Evolutionary conservation across 2,329 filamentous ascomycete genomes (phyloP).

Genomic region (Hypoxylon sp.): DNA sequence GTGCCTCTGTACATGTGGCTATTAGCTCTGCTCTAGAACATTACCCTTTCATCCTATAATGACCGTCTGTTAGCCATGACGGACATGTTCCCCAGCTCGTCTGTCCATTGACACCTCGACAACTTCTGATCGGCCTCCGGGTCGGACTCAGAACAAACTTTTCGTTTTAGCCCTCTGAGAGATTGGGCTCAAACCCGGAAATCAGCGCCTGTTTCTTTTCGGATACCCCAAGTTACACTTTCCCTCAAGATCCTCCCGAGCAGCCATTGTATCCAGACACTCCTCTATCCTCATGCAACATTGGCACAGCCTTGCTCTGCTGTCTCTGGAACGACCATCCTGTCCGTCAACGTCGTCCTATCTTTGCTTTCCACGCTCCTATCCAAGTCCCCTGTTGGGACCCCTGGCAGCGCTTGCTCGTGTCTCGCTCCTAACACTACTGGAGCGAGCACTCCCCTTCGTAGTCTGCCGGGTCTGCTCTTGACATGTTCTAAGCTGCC

Average conservation of each 20-base stretch:
- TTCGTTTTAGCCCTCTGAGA: constrained; percentile 34
- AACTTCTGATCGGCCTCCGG: constrained; percentile 43
- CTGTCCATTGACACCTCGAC: constrained; percentile 43
- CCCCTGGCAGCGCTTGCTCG: constrained; percentile 25
- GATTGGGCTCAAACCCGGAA: constrained; percentile 43
- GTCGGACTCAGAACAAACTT: constrained; percentile 47
- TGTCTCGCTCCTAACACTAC: constrained; percentile 31
- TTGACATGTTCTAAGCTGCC: constrained; percentile 25
- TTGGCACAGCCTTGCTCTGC: constrained; percentile 52
- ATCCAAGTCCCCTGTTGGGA: constrained; percentile 36
- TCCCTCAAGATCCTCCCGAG: constrained; percentile 49
- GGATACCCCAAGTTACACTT: constrained; percentile 48
- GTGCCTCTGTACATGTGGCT: constrained; percentile 48
- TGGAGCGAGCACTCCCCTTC: constrained; percentile 17
- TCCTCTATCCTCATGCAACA: constrained; percentile 53
- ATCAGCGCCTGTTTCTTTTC: constrained; percentile 43
- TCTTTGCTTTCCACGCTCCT: constrained; percentile 47
- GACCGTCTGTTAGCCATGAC: constrained; percentile 38
- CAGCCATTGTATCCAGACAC: constrained; percentile 53
- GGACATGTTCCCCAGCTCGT: constrained; percentile 46
- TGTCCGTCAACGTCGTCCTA: constrained; percentile 47
- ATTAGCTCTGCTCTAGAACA: constrained; percentile 50
- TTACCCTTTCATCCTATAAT: constrained; percentile 42
- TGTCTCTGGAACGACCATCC: constrained; percentile 40
- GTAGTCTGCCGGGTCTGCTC: constrained; percentile 4